Evolutionary conservation across 1,284 basidiomycete genomes (phyloP).

Genomic region (Ganoderma leucocontextum): DNA sequence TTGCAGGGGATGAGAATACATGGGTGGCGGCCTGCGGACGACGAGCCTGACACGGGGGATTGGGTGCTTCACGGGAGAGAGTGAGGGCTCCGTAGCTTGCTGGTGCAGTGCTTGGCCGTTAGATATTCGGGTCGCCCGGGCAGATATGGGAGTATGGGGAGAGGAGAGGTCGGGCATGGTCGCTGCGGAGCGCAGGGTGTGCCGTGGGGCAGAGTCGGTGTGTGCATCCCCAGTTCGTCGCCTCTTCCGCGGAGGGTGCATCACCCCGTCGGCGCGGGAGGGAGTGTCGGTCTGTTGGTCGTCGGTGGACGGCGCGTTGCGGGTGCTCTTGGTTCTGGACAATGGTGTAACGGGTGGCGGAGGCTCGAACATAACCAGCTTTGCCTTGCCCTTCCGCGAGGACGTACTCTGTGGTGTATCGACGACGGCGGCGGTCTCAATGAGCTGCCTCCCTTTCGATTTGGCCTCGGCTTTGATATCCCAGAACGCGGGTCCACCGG

Average conservation of each 20-base stretch:
- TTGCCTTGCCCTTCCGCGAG: constrained; percentile 22
- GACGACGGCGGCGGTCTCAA: background rate
- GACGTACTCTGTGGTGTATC: background rate
- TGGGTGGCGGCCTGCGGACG: constrained; percentile 66
- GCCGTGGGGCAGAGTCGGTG: constrained; percentile 2
- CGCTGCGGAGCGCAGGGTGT: constrained; percentile 14
- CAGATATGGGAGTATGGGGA: background rate
- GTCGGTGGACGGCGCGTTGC: background rate
- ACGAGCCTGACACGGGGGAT: constrained; percentile 74
- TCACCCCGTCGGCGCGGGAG: constrained; percentile 6
- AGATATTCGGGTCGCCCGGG: constrained; percentile 1
- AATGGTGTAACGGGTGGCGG: background rate
- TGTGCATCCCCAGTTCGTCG: constrained; percentile 23
- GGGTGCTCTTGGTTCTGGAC: constrained; percentile 2
- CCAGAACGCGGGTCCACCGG: constrained; percentile 36
- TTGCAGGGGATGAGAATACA: constrained; percentile 75
- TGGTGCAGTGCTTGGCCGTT: constrained; percentile 26
- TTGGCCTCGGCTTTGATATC: constrained; percentile 38
- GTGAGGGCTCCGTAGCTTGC: constrained; percentile 26
- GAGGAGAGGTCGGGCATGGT: constrained; percentile 13
- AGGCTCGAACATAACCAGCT: background rate
- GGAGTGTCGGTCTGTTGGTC: background rate
- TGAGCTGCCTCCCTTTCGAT: constrained; percentile 38
- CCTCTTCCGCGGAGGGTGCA: constrained; percentile 35
- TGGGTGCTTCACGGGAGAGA: constrained; percentile 35